Conservation (phyloP, 2,329 filamentous ascomycete genomes). For the Zymoseptoria crescenta region DNA sequence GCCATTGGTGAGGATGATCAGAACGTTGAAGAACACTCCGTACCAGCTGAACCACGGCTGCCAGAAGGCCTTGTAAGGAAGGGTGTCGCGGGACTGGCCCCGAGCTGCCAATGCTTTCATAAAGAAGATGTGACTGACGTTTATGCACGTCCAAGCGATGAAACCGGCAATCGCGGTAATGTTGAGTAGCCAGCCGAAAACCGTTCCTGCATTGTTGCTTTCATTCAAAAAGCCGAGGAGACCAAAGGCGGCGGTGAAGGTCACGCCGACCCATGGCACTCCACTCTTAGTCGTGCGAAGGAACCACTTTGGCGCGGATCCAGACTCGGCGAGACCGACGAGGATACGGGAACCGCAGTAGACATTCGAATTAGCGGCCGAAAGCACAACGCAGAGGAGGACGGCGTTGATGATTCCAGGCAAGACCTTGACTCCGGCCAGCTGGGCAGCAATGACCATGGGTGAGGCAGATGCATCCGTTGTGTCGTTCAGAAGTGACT, state of each 20-base stretch:
- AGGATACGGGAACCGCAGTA: slow-evolving; percentile 63
- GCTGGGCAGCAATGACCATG: slow-evolving; percentile 58
- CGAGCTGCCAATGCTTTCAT: slow-evolving; percentile 61
- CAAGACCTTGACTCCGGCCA: slow-evolving; percentile 53
- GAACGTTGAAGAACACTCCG: slow-evolving; percentile 53
- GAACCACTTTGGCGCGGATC: slow-evolving; percentile 46
- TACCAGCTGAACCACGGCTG: slow-evolving; percentile 69
- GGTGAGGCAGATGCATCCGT: slow-evolving; percentile 49
- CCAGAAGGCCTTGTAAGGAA: slow-evolving; percentile 62
- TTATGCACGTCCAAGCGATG: slow-evolving; percentile 63
- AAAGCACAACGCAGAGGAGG: slow-evolving; percentile 60
- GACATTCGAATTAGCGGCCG: slow-evolving; percentile 60
- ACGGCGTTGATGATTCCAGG: slow-evolving; percentile 64
- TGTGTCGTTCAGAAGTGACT: slow-evolving; percentile 30
- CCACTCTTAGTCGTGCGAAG: slow-evolving; percentile 52
- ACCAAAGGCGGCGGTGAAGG: slow-evolving; percentile 57
- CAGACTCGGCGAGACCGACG: slow-evolving; percentile 58
- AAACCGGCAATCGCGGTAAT: slow-evolving; percentile 67
- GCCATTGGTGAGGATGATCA: slow-evolving; percentile 70
- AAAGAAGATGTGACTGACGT: slow-evolving; percentile 67
- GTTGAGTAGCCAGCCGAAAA: slow-evolving; percentile 65
- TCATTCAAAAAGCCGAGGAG: slow-evolving; percentile 69
- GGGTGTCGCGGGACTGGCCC: slow-evolving; percentile 55
- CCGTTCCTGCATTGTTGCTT: slow-evolving; percentile 59
- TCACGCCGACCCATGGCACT: slow-evolving; percentile 68